Evolutionary conservation across 2,329 filamentous ascomycete genomes (phyloP), one percentile per base, ranked within the genome.

Genomic region (Alternaria sp.): DNA sequence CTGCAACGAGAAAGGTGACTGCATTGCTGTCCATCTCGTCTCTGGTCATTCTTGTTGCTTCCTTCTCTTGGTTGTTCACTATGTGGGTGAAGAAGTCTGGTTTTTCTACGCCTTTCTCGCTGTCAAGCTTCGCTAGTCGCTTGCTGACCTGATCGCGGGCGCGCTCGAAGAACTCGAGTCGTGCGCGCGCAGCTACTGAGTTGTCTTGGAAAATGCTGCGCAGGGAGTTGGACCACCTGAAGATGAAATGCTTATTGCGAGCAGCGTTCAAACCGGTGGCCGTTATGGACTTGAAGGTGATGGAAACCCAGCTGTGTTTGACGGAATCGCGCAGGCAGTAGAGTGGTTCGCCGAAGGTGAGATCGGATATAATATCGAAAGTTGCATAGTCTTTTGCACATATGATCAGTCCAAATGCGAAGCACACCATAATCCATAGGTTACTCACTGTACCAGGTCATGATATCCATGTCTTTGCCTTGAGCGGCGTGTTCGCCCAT

Each of bases 1-100:
- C 83, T 0, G 79, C 82, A 3, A 77, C 57, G 6, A 82, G 70
- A 39, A 82, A 69, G 1, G 75, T 51, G 5, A 69, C 57, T 1
- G 74, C 67, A 41, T 78, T 80, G 3, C 66, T 51, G 41, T 77
- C 67, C 42, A 83, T 76, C 47, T 82, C 79, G 1, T 57, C 66
- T 9, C 63, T 58, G 1, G 67, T 65, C 14, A 77, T 5, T 0
- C 59, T 61, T 24, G 67, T 71, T 3, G 52, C 59, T 1, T 57
- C 54, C 1, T 44, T 59, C 5, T 46, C 62, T 38, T 74, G 59
- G 51, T 70, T 73, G 28, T 71, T 65, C 8, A 71, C 26, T n/a
- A 76, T 66, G 43, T 66, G 55, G 1, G 57, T 59, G 53, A 75
- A 71, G 60, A 77, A 75, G 39, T 76, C 74, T 2, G 67, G 67